phyloP scores from a whole-genome alignment of 1,139 yeast species.

The Geotrichum australiense region DNA sequence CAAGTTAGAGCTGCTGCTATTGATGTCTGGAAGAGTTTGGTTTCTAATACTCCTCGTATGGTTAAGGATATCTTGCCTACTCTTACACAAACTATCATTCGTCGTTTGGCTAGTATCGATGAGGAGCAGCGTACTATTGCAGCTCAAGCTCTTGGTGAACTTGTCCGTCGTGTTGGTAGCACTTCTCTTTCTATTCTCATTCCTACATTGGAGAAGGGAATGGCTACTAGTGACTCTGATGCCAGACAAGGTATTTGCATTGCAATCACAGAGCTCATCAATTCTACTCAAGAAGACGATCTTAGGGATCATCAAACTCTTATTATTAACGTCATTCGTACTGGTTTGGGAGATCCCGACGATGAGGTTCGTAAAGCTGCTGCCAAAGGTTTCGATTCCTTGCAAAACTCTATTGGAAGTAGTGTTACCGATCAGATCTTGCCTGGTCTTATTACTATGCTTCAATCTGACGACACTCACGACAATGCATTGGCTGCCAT shows the following conservation, averaged over 20 bases:
- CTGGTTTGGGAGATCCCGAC: slow-evolving; percentile 69
- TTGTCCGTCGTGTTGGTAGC: slow-evolving; percentile 92
- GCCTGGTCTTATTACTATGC: slow-evolving; percentile 72
- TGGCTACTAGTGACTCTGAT: slow-evolving; percentile 56
- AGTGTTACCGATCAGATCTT: slow-evolving; percentile 81
- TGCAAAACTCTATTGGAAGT: slow-evolving; percentile 77
- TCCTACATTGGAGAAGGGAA: slow-evolving; percentile 72
- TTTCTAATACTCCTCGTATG: slow-evolving; percentile 93
- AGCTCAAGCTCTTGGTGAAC: slow-evolving; percentile 89
- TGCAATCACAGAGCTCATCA: slow-evolving; percentile 80
- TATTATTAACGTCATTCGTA: slow-evolving; percentile 69
- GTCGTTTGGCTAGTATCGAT: slow-evolving; percentile 73
- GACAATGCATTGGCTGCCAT: slow-evolving; percentile 81
- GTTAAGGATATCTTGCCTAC: slow-evolving; percentile 87
- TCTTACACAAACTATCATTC: slow-evolving; percentile 71
- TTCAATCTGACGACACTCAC: slow-evolving; percentile 48
- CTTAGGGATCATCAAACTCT: slow-evolving; percentile 59
- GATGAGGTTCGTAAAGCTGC: slow-evolving; percentile 81
- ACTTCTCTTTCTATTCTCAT: slow-evolving; percentile 76
- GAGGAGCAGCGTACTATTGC: slow-evolving; percentile 79
- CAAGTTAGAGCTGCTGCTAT: slow-evolving; percentile 86
- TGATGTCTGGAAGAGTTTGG: slow-evolving; percentile 96
- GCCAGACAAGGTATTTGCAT: slow-evolving; percentile 95
- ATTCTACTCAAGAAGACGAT: slow-evolving; percentile 60
- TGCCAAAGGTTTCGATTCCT: slow-evolving; percentile 80